Percentiles rank a stretch among this genome's conserved stretches.
These are phyloP conservation scores for Chaetoceros muelleri DNA, from an alignment of 108 stramenopile species.

Conservation along the genomic window DNA sequence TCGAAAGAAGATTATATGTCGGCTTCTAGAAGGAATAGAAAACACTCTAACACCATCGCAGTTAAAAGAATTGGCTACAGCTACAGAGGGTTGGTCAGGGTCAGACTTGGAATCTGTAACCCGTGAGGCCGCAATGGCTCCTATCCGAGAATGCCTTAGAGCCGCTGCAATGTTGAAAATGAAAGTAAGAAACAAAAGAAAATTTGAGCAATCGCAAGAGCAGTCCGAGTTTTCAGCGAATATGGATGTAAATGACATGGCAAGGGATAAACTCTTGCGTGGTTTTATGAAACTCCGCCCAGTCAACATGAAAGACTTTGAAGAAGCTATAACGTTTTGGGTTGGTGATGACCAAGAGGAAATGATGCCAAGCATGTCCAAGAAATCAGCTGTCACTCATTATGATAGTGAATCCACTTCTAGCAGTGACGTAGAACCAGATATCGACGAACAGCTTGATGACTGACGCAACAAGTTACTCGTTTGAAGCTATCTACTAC, in stretches of 20 bases:
- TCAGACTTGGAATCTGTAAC: conserved; percentile 68
- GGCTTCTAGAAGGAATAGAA: conserved; percentile 36
- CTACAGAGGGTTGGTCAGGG: conserved; percentile 78
- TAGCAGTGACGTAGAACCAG: conserved; percentile 37
- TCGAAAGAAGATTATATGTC: conserved; percentile 49
- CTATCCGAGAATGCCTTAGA: conserved; percentile 69
- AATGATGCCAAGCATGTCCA: conserved; percentile 5
- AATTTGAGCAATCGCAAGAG: conserved; percentile 8
- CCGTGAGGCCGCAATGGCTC: conserved; percentile 80
- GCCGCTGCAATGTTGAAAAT: conserved; percentile 41
- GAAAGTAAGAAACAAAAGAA: conserved; percentile 23
- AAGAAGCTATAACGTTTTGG: conserved; percentile 42
- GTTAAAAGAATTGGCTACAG: conserved; percentile 28
- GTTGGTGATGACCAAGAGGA: conserved; percentile 23
- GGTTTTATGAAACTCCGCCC: conserved; percentile 48
- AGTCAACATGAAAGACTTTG: conserved; percentile 44
- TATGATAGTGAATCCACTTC: conserved; percentile 58
- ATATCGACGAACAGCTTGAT: neutral
- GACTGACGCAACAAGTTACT: too few relatives aligned
- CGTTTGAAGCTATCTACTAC: too few relatives aligned
- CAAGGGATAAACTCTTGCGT: conserved; percentile 37
- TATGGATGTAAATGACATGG: conserved; percentile 8
- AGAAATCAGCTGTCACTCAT: conserved; percentile 11
- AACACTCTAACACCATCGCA: conserved; percentile 34
- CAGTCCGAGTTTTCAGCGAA: conserved; percentile 10